Base-by-base conservation (phyloP, 768 basidiomycete genomes). In the Calocybe indica region DNA sequence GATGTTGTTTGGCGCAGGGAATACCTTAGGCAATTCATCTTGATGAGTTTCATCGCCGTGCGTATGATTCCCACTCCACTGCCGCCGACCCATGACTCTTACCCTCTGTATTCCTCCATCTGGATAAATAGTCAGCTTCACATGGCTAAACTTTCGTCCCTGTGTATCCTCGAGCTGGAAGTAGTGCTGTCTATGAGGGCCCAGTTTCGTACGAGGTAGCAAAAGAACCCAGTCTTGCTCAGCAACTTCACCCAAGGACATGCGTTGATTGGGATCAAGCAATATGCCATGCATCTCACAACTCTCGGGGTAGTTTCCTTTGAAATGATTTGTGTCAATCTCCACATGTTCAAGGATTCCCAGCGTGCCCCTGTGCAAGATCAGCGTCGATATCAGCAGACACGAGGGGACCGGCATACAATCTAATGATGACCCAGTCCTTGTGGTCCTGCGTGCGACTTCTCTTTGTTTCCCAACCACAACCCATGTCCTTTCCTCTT, bases 401-500 rank as follows among this genome's bases (percentile, higher is more conserved):
- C 34, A 22, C 14, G 30, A 50, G 40, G 15, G 14, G 37, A 40
- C 28, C 41, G 15, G 46, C 40, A 71, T 59, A 92, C 90, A 99
- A 70, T 67, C 85, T 88, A 47, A 95, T 82, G 49, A 97, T 77
- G 5, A 79, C 89, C 89, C 92, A 97, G 57, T 98, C 94, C 40
- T 82, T 88, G 65, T 93, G 92, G 35, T 77, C 91, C 46, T 76
- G 76, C 37, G 69, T 72, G 45, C 90, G 75, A 58, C 88, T 94
- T 51, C 96, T 76, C 62, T 88, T 92, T 3, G 95, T 98, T 68
- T 99, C 96, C 96, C 96, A 99, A 4, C 96, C 96, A 60, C 96
- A 94, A 5, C 93, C 83, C 92, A 99, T 99, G 58, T 95, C 86
- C 60, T 83, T 84, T 28, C 90, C 95, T 64, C 94, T 69, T 29